Percentiles rank a stretch among this genome's conserved stretches.
phyloP scores from a whole-genome alignment of 1,284 basidiomycete genomes.

The Xerocomus nothofagi region DNA sequence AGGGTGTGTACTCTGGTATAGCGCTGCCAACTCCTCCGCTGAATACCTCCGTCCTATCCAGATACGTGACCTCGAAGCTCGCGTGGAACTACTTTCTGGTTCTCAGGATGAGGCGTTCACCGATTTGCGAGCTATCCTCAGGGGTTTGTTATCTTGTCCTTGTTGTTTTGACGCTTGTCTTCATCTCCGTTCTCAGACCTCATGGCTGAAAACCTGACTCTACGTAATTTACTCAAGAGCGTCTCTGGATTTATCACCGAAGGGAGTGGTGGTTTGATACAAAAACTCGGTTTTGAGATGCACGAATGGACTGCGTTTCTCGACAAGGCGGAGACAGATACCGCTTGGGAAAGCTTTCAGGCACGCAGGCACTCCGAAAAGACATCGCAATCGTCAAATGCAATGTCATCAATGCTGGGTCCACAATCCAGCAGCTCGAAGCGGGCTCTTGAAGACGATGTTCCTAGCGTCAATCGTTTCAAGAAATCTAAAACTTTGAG shows the following conservation, averaged over 20 bases:
- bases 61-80: slow-evolving; percentile 91
- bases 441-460: slow-evolving; percentile 53
- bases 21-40: slow-evolving; percentile 1
- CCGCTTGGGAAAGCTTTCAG: slow-evolving; percentile 86
- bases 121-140: slow-evolving; percentile 79
- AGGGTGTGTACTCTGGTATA: slow-evolving; percentile 44
- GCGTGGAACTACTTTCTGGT: slow-evolving; percentile 86
- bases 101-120: slow-evolving; percentile 85
- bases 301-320: slow-evolving; percentile 78
- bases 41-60: slow-evolving; percentile 35
- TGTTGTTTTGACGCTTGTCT: slow-evolving; percentile 3
- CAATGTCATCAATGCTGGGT: slow-evolving; percentile 34
- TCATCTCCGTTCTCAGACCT: slow-evolving; percentile 52
- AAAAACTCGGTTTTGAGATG: slow-evolving; percentile 76
- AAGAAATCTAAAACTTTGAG: slow-evolving; percentile 53
- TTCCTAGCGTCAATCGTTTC: slow-evolving; percentile 32
- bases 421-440: slow-evolving; percentile 30
- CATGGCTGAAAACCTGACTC: slow-evolving; percentile 84
- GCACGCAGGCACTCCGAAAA: slow-evolving; percentile 46
- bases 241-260: slow-evolving; percentile 83
- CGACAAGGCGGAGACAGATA: slow-evolving; percentile 86
- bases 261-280: slow-evolving; percentile 72
- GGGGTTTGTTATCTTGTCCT: slow-evolving; percentile 45
- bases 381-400: slow-evolving; percentile 28
- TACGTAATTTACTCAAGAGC: slow-evolving; percentile 74